Conservation (phyloP, 495 filamentous ascomycete genomes). For the Daldinia caldariorum region DNA sequence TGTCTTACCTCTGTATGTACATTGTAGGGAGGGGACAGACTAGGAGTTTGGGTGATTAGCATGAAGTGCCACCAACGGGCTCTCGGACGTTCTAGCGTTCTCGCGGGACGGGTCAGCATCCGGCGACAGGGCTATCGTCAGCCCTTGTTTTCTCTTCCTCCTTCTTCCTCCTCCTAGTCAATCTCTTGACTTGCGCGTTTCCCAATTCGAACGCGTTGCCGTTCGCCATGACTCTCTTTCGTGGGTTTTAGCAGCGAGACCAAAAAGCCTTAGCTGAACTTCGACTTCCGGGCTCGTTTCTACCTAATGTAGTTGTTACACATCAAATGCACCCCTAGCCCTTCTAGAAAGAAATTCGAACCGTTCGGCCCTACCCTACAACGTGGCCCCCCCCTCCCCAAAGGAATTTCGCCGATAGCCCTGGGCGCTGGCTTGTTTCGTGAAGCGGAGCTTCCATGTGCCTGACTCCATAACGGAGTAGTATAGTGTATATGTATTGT, state of each 20-base stretch:
- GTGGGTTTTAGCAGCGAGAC: not conserved
- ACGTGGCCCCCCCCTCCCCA: constrained; percentile 1
- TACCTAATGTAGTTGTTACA: too few species aligned
- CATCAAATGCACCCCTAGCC: not conserved
- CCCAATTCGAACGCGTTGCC: constrained; percentile 24
- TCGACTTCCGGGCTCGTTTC: not conserved
- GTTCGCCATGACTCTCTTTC: constrained; percentile 20
- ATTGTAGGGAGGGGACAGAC: not conserved
- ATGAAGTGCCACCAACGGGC: constrained; percentile 28
- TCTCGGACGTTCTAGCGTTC: constrained; percentile 31
- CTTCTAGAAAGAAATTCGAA: constrained; percentile 42
- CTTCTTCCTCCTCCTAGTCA: not conserved
- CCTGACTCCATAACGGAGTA: not conserved
- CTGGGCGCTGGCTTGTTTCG: constrained; percentile 18
- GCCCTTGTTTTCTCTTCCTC: too few species aligned
- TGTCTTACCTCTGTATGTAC: not conserved
- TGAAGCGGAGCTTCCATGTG: constrained; percentile 1
- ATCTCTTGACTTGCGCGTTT: constrained; percentile 26
- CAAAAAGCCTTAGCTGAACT: constrained; percentile 15
- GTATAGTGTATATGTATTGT: too few species aligned
- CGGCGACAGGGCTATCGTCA: constrained; percentile 26
- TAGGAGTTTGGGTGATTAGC: constrained; percentile 5
- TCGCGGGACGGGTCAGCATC: constrained; percentile 37
- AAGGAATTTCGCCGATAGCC: constrained; percentile 33
- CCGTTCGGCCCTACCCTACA: constrained; percentile 4